A percentile compares a stretch with the other conserved stretches of the same genome.
These are phyloP conservation scores for Naganishia sp. DNA, from an alignment of 1,284 basidiomycete genomes.

Conservation along the genomic window DNA sequence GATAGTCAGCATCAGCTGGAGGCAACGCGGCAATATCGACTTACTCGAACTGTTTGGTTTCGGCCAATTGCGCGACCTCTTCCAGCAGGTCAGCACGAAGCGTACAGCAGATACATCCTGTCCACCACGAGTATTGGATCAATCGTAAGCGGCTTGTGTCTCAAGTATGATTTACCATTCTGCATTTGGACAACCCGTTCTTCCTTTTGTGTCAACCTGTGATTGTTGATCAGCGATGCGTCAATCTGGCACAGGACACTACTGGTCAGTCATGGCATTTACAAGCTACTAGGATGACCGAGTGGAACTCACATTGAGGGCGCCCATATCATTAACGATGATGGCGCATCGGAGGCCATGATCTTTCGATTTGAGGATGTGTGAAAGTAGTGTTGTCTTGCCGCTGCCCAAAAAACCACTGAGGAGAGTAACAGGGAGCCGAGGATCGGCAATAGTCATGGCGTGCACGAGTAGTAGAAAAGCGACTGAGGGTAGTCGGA, in stretches of 20 bases:
- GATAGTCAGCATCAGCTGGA: no score
- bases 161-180: slow-evolving; percentile 43
- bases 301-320: slow-evolving; percentile 41
- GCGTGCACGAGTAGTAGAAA: no score
- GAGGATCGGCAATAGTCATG: slow-evolving; percentile 30
- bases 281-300: not conserved
- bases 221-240: slow-evolving; percentile 52
- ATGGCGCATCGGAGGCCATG: slow-evolving; percentile 54
- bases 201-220: slow-evolving; percentile 53
- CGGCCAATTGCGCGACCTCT: slow-evolving; percentile 55
- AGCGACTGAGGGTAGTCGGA: no score
- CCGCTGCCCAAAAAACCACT: slow-evolving; percentile 56
- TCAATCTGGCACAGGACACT: slow-evolving; percentile 50
- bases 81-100: slow-evolving; percentile 58
- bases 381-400: slow-evolving; percentile 57
- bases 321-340: slow-evolving; percentile 58
- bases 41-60: slow-evolving; percentile 49
- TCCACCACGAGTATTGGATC: not conserved
- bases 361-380: slow-evolving; percentile 54
- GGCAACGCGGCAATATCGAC: not conserved
- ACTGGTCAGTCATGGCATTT: not conserved
- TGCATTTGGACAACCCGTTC: slow-evolving; percentile 57
- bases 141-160: no score
- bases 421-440: slow-evolving; percentile 56
- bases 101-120: slow-evolving; percentile 58